Conservation (phyloP, 495 filamentous ascomycete species). For the Daldinia grandis region DNA sequence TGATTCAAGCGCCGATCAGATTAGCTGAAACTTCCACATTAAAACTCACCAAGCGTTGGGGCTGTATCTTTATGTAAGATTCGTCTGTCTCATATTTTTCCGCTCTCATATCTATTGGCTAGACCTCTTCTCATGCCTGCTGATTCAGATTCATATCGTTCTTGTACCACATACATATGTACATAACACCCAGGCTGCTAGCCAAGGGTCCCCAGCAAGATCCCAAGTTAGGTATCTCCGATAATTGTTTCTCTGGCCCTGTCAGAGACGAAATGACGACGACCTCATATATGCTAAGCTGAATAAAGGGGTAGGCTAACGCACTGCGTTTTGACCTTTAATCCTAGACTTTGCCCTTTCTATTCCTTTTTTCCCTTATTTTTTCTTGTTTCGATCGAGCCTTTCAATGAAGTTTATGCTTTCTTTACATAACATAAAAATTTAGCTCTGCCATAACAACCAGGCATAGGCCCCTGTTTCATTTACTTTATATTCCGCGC, state of each 20-base stretch:
- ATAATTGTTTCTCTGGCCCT: constrained; percentile 26
- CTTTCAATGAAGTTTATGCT: neutral
- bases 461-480: neutral
- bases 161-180: constrained; percentile 7
- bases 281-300: constrained; percentile 30
- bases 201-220: constrained; percentile 29
- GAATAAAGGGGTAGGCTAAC: constrained; percentile 32
- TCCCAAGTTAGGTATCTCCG: constrained; percentile 21
- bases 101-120: constrained; percentile 23
- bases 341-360: constrained; percentile 7
- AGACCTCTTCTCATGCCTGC: constrained; percentile 19
- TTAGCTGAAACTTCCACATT: constrained; percentile 35
- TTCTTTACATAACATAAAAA: neutral
- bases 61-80: constrained; percentile 19
- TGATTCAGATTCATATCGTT: constrained; percentile 33
- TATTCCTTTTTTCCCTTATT: constrained; percentile 1
- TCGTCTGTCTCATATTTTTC: constrained; percentile 35
- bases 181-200: constrained; percentile 1
- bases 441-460: neutral
- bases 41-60: constrained; percentile 14
- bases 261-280: constrained; percentile 39
- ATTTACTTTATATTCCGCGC: neutral
- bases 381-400: neutral
- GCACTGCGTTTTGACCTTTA: constrained; percentile 20
- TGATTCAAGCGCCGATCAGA: constrained; percentile 31